These are phyloP conservation scores for Fusarium pininemorale DNA, from an alignment of 2,329 filamentous ascomycete genomes.

Conservation along the genomic window DNA sequence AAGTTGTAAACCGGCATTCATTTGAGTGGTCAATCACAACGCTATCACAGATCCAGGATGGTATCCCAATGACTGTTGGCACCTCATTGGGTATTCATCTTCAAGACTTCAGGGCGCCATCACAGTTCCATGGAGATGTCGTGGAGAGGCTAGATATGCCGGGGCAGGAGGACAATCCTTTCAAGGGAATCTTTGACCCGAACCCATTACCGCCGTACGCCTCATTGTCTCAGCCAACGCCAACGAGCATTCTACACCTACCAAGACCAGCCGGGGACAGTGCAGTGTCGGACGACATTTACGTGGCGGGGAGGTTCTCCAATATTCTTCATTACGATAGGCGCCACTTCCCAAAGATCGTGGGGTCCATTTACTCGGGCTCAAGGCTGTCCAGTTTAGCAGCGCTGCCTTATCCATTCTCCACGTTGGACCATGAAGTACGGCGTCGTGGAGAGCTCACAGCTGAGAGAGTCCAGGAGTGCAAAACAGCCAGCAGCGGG, in stretches of 20 bases:
- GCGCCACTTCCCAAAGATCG: slow-evolving; percentile 81
- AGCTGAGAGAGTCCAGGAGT: slow-evolving; percentile 60
- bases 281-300: slow-evolving; percentile 79
- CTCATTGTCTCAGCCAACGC: slow-evolving; percentile 80
- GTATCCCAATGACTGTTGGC: slow-evolving; percentile 81
- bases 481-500: slow-evolving; percentile 62
- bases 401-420: slow-evolving; percentile 73
- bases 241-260: slow-evolving; percentile 83
- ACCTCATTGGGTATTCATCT: slow-evolving; percentile 84
- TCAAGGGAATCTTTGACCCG: slow-evolving; percentile 59
- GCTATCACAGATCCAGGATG: slow-evolving; percentile 73
- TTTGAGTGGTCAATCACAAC: slow-evolving; percentile 88
- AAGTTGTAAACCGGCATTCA: slow-evolving; percentile 72
- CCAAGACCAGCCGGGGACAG: slow-evolving; percentile 62
- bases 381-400: slow-evolving; percentile 79
- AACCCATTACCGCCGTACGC: slow-evolving; percentile 69
- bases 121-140: slow-evolving; percentile 44
- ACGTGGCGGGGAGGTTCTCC: slow-evolving; percentile 88
- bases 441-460: slow-evolving; percentile 65
- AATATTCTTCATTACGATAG: slow-evolving; percentile 90
- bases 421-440: slow-evolving; percentile 68
- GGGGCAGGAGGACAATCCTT: slow-evolving; percentile 42
- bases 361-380: slow-evolving; percentile 84
- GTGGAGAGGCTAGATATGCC: slow-evolving; percentile 50
- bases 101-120: slow-evolving; percentile 73